Percentiles rank a stretch among this genome's conserved stretches.
Evolutionary conservation across 2,329 filamentous ascomycete genomes (phyloP).

Genomic region (Pseudopithomyces maydicus): DNA sequence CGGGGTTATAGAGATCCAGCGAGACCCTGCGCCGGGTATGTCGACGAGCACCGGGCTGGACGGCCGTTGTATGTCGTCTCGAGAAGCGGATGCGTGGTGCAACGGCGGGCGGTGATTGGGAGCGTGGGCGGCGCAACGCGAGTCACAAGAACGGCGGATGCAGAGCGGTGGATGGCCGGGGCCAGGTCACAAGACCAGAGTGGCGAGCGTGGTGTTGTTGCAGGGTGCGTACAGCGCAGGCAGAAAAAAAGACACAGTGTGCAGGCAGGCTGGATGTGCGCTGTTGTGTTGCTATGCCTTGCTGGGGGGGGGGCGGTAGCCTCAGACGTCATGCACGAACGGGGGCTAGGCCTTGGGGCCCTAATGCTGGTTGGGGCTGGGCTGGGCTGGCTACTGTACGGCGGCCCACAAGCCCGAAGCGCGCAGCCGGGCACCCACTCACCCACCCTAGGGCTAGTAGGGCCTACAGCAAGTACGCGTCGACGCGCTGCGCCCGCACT

Average conservation of each 20-base stretch:
- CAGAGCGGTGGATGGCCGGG: background rate
- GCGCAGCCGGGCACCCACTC: background rate
- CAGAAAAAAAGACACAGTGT: background rate
- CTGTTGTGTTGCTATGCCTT: no score
- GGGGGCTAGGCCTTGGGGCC: no score
- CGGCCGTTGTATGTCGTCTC: background rate
- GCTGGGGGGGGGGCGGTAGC: no score
- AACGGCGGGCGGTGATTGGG: constrained; percentile 12
- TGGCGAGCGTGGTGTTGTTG: background rate
- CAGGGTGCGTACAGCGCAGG: background rate
- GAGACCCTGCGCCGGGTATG: constrained; percentile 1
- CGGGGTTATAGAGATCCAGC: constrained; percentile 7
- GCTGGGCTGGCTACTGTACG: no score
- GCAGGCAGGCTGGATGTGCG: no score
- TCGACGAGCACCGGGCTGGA: background rate
- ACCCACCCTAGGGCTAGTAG: no score
- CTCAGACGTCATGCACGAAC: no score
- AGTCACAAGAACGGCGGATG: background rate
- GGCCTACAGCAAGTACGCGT: no score
- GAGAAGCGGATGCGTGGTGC: constrained; percentile 8
- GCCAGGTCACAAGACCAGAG: background rate
- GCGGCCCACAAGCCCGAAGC: background rate
- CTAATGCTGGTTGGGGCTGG: no score
- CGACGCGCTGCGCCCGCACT: no score
- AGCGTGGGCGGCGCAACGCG: background rate